These are phyloP conservation scores for Silene latifolia DNA, from an alignment of 148 eudicot species.

Conservation along the genomic window DNA sequence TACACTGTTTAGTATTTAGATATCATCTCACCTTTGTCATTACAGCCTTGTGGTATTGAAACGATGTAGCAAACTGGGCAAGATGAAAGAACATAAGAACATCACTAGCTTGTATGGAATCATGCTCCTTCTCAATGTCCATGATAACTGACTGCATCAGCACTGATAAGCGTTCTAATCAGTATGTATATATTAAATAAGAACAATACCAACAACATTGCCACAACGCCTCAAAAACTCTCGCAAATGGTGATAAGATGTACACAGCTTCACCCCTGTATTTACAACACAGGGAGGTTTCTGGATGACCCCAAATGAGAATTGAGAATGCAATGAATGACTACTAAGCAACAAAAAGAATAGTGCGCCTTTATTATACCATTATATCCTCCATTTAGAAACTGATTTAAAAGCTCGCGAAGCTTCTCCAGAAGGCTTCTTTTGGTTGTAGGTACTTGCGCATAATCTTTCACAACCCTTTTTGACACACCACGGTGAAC, in stretches of 20 bases:
- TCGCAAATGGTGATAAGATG: not conserved
- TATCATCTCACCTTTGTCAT: constrained; percentile 48
- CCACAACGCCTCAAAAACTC: not conserved
- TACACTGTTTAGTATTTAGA: not conserved
- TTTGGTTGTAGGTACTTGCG: constrained; percentile 60
- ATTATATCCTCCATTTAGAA: constrained; percentile 83
- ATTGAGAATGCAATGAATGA: not conserved
- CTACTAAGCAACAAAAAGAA: not conserved
- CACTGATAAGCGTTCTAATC: constrained; percentile 39
- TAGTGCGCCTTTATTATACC: constrained; percentile 37
- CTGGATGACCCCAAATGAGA: not conserved
- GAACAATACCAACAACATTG: not conserved
- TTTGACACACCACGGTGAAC: constrained; percentile 66
- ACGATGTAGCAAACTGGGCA: constrained; percentile 75
- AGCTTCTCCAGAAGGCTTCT: constrained; percentile 49
- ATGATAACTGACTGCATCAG: constrained; percentile 78
- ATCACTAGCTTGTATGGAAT: constrained; percentile 65
- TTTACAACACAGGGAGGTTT: not conserved
- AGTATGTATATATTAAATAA: not conserved
- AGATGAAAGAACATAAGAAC: constrained; percentile 78
- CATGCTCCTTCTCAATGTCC: constrained; percentile 86
- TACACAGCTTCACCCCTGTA: not conserved
- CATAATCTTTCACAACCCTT: constrained; percentile 51
- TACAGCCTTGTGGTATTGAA: constrained; percentile 65
- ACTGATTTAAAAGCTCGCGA: constrained; percentile 64